Base-by-base conservation (phyloP, 345 rosid genomes). In the Brassica rapa region DNA sequence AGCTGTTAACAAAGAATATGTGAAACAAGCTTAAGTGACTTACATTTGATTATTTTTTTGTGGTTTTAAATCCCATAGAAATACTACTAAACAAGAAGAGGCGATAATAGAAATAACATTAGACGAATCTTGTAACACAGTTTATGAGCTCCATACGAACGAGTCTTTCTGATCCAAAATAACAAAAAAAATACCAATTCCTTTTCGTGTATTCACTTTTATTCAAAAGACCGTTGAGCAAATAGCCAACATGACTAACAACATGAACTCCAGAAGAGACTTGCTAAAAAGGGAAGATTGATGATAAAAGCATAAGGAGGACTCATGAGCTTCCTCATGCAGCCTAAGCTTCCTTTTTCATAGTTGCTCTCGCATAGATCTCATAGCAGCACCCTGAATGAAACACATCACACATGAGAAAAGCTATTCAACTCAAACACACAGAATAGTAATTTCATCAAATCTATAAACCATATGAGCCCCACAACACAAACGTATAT, bases 351-450 rank as follows among this genome's bases (percentile, higher is more conserved):
- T 89, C 93, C 87, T 93, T 90, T 63, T 87, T 85, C 96, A 86
- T 87, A 1, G 74, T 74, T 14, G 92, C 88, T 85, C 66, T 89
- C 61, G 86, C 97, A 77, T 89, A 96, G 72, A 96, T 90, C 85
- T 93, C 98, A 75, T 91, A 93, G 91, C 97, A 88, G 83, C 97
- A 96, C 19, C 98, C 98, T 96, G 90, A 75, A 79, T 91, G 89
- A 75, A 81, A 77, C 56, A 81, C 53, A 10, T 2, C 37, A 7
- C 9, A 72, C 15, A 46, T 60, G 9, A 59, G 0, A 64, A 33
- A 71, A 10, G 61, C 8, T 19, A 71, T 37, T 56, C 62, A 19
- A 29, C 37, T 71, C 8, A 62, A 62, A 21, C 43, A 46, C 63
- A 46, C 63, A 46, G 4, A 61, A 11, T 35, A 57, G 9, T 62